Conservation (phyloP, 2,329 filamentous ascomycete genomes). For the Penicillium sp. region DNA sequence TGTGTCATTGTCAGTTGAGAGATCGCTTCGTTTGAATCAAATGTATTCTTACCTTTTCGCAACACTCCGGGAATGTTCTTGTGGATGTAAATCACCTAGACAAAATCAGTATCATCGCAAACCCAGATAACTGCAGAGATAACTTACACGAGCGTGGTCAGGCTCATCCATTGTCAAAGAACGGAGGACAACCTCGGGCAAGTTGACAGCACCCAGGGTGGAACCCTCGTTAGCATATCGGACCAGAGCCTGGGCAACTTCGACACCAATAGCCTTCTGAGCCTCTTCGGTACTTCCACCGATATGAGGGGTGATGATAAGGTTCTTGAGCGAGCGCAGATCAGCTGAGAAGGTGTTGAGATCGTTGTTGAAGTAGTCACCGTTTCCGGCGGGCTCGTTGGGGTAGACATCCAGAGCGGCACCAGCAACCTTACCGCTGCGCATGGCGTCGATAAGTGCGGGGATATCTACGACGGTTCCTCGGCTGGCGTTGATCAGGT, state of each 20-base stretch:
- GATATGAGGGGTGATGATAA: conserved; percentile 95
- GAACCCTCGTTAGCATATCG: conserved; percentile 94
- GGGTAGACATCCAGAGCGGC: conserved; percentile 97
- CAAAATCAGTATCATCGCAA: conserved; percentile 1
- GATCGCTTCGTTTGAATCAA: not conserved
- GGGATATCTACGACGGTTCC: conserved; percentile 93
- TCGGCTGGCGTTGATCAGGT: conserved; percentile 93
- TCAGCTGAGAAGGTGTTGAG: conserved; percentile 86
- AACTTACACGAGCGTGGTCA: conserved; percentile 74
- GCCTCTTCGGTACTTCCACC: conserved; percentile 97
- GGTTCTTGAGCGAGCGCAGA: conserved; percentile 79
- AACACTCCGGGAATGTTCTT: conserved; percentile 94
- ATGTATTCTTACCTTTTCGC: conserved; percentile 61
- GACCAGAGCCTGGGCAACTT: conserved; percentile 84
- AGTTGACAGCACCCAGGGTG: conserved; percentile 88
- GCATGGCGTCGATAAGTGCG: conserved; percentile 83
- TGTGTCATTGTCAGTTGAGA: conserved; percentile 30
- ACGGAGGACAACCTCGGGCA: conserved; percentile 90
- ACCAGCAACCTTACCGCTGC: conserved; percentile 81
- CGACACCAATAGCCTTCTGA: conserved; percentile 90
- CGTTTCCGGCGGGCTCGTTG: conserved; percentile 88
- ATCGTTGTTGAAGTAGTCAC: conserved; percentile 84
- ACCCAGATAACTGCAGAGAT: not conserved
- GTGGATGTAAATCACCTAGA: conserved; percentile 86
- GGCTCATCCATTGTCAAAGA: conserved; percentile 87